These are phyloP conservation scores for Diaporthe velutina DNA, from an alignment of 2,329 filamentous ascomycete species.

Conservation along the genomic window DNA sequence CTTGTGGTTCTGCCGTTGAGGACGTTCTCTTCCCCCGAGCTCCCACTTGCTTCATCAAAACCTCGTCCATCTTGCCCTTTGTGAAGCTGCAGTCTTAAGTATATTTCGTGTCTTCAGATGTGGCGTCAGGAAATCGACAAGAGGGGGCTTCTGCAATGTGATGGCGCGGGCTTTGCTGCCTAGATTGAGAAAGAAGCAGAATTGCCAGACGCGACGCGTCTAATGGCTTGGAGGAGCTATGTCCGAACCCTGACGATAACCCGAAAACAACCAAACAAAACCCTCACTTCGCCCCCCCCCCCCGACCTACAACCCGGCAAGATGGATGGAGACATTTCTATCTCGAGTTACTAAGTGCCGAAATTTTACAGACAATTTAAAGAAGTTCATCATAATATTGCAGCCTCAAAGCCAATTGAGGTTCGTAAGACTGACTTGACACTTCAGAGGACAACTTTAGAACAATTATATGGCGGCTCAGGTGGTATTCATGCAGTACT, in stretches of 20 bases:
- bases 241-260: slow-evolving; percentile 11
- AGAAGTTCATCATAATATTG: background rate
- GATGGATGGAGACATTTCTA: no score
- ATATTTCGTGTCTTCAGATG: background rate
- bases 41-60: slow-evolving; percentile 13
- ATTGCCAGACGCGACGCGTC: slow-evolving; percentile 12
- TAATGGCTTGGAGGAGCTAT: background rate
- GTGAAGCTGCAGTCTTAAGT: background rate
- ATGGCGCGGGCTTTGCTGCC: background rate
- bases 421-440: background rate
- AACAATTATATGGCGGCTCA: no score
- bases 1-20: background rate
- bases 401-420: background rate
- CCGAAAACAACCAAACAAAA: no score
- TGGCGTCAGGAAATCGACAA: background rate
- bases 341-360: no score
- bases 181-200: background rate
- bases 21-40: background rate
- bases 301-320: no score
- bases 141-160: background rate
- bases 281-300: background rate
- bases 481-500: no score
- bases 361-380: no score
- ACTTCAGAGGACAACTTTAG: no score
- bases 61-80: slow-evolving; percentile 3